These are phyloP conservation scores for Nepenthes gracilis DNA, from an alignment of 148 eudicot species.

Conservation along the genomic window DNA sequence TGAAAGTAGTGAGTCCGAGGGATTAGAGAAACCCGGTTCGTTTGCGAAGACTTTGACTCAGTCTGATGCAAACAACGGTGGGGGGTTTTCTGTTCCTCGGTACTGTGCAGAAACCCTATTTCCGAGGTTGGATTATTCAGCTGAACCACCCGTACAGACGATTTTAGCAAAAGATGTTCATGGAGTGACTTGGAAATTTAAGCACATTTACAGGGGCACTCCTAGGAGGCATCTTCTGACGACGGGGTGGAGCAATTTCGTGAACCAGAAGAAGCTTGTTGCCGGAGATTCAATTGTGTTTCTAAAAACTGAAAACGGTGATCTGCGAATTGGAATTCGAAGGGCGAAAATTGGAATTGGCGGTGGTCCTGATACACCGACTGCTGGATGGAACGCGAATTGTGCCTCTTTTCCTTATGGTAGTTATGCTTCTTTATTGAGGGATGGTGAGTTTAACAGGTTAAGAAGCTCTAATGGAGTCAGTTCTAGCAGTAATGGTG, in stretches of 20 bases:
- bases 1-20: conserved; percentile 17
- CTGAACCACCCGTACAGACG: conserved; percentile 91
- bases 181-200: conserved; percentile 73
- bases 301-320: conserved; percentile 70
- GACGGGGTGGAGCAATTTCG: conserved; percentile 91
- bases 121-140: conserved; percentile 66
- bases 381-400: conserved; percentile 44
- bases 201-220: conserved; percentile 93
- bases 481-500: conserved; percentile 4
- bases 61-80: conserved; percentile 96
- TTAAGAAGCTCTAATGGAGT: conserved; percentile 16
- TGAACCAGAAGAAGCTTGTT: conserved; percentile 78
- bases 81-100: conserved; percentile 84
- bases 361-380: conserved; percentile 33
- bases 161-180: conserved; percentile 81
- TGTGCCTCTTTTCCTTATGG: conserved; percentile 18
- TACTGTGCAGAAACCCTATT: conserved; percentile 95
- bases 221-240: conserved; percentile 87
- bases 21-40: conserved; percentile 44
- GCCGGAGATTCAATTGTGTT: conserved; percentile 95
- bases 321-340: conserved; percentile 78
- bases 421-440: conserved; percentile 31
- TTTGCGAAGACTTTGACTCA: conserved; percentile 92
- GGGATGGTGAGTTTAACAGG: conserved; percentile 28
- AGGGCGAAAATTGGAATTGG: conserved; percentile 68